These are phyloP conservation scores for Metschnikowia reukaufii DNA, from an alignment of 805 yeast species.

Conservation along the genomic window DNA sequence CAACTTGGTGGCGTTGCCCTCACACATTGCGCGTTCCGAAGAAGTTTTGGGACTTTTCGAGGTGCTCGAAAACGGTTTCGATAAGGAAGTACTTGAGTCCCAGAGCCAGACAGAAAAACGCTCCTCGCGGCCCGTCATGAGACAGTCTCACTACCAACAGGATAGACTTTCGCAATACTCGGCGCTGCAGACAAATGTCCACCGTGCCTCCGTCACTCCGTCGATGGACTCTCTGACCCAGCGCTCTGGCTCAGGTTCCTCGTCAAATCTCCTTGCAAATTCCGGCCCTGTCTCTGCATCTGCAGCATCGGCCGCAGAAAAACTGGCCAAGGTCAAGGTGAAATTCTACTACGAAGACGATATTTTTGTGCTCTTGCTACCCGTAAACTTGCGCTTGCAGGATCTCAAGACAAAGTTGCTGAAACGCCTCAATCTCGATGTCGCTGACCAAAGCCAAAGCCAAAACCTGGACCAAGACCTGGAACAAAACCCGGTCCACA, in stretches of 20 bases:
- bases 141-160: conserved; percentile 46
- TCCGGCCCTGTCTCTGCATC: too few species aligned
- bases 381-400: conserved; percentile 45
- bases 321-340: conserved; percentile 50
- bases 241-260: conserved; percentile 24
- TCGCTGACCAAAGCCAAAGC: too few species aligned
- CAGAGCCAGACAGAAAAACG: conserved; percentile 12
- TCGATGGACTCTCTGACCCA: conserved; percentile 23
- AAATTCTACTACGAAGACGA: conserved; percentile 80
- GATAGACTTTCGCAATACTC: conserved; percentile 55
- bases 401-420: conserved; percentile 53
- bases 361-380: conserved; percentile 68
- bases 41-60: conserved; percentile 73
- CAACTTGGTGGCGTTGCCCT: conserved; percentile 69
- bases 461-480: conserved; percentile 28
- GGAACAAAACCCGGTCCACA: too few species aligned
- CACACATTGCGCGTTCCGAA: conserved; percentile 66
- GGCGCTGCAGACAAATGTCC: conserved; percentile 23
- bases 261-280: conserved; percentile 20
- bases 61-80: conserved; percentile 58
- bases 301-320: conserved; percentile 13
- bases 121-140: conserved; percentile 38
- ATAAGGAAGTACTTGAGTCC: conserved; percentile 44
- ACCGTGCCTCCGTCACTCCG: conserved; percentile 29
- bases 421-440: conserved; percentile 48